phyloP scores from a whole-genome alignment of 1,284 basidiomycete species.

The Malassezia japonica region DNA sequence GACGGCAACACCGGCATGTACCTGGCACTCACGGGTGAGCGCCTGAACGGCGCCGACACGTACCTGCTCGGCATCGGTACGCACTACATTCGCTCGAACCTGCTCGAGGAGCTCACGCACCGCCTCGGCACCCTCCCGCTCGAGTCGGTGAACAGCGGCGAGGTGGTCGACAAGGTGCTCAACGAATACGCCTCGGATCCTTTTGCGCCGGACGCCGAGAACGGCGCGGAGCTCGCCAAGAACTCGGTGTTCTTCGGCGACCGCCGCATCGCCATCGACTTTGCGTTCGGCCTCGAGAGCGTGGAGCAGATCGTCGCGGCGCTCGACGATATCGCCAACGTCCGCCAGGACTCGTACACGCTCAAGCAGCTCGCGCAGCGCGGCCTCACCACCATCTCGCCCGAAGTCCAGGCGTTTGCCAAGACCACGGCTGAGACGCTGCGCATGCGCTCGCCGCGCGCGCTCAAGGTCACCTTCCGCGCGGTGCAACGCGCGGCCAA shows the following conservation, averaged over 20 bases:
- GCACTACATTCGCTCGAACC: slow-evolving; percentile 32
- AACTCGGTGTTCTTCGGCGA: slow-evolving; percentile 36
- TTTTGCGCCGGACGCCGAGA: slow-evolving; percentile 13
- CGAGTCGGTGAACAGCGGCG: slow-evolving; percentile 22
- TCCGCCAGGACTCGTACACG: slow-evolving; percentile 17
- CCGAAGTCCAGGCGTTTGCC: slow-evolving; percentile 28
- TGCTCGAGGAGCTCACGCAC: slow-evolving; percentile 27
- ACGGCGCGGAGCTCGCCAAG: slow-evolving; percentile 15
- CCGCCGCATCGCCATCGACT: slow-evolving; percentile 37
- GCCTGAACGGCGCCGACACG: slow-evolving; percentile 38
- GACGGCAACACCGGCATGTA: slow-evolving; percentile 89
- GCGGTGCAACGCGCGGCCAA: slow-evolving; percentile 28
- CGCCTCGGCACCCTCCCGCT: slow-evolving; percentile 29
- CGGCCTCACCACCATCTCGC: slow-evolving; percentile 14
- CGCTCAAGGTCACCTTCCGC: slow-evolving; percentile 37
- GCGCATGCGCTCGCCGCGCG: slow-evolving; percentile 34
- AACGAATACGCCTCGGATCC: slow-evolving; percentile 36
- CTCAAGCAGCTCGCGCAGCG: slow-evolving; percentile 24
- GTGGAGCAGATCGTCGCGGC: slow-evolving; percentile 31
- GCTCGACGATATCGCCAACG: slow-evolving; percentile 27
- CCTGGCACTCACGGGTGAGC: slow-evolving; percentile 70
- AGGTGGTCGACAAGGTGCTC: slow-evolving; percentile 23
- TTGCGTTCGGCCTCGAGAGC: slow-evolving; percentile 34
- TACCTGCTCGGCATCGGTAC: slow-evolving; percentile 42
- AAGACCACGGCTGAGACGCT: slow-evolving; percentile 29